Percentiles rank a stretch among this genome's conserved stretches.
Evolutionary conservation across 2,329 filamentous ascomycete species (phyloP).

Genomic region (Plenodomus lindquistii): DNA sequence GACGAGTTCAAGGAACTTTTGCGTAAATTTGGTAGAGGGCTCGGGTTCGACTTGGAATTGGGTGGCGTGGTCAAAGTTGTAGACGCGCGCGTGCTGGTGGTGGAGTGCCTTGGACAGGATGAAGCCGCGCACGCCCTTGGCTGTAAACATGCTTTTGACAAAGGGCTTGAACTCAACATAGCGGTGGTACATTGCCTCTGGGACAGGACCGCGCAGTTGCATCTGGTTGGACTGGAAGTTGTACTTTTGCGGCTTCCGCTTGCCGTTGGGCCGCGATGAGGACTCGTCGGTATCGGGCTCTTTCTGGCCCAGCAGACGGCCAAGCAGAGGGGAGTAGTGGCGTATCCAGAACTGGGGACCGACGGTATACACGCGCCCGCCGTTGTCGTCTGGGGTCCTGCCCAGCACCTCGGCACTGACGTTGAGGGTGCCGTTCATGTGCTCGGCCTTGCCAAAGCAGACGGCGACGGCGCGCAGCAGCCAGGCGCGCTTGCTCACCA

Average conservation of each 20-base stretch:
- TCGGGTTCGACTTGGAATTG: constrained; percentile 69
- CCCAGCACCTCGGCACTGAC: constrained; percentile 80
- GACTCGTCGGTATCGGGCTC: constrained; percentile 51
- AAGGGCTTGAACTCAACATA: constrained; percentile 93
- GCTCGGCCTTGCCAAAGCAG: constrained; percentile 62
- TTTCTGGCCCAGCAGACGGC: constrained; percentile 71
- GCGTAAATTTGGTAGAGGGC: constrained; percentile 70
- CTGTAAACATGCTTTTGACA: constrained; percentile 85
- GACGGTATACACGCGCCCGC: constrained; percentile 75
- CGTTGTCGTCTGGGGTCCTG: constrained; percentile 65
- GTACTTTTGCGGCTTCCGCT: constrained; percentile 66
- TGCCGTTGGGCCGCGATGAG: constrained; percentile 46
- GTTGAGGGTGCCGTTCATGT: constrained; percentile 71
- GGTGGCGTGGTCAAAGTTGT: constrained; percentile 82
- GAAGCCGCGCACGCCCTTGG: constrained; percentile 74
- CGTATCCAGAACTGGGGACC: constrained; percentile 77
- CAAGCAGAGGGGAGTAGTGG: constrained; percentile 88
- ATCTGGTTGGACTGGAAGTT: constrained; percentile 95
- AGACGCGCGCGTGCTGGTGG: constrained; percentile 85
- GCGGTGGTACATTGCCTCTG: constrained; percentile 79
- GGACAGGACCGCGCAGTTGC: constrained; percentile 82
- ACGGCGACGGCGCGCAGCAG: constrained; percentile 69
- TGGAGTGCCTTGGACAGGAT: constrained; percentile 84
- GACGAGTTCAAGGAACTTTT: constrained; percentile 81
- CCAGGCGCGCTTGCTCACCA: constrained; percentile 86